Percentiles rank a stretch among this genome's conserved stretches.
These are phyloP conservation scores for Periconia sp. DNA, from an alignment of 2,329 filamentous ascomycete genomes.

Conservation along the genomic window DNA sequence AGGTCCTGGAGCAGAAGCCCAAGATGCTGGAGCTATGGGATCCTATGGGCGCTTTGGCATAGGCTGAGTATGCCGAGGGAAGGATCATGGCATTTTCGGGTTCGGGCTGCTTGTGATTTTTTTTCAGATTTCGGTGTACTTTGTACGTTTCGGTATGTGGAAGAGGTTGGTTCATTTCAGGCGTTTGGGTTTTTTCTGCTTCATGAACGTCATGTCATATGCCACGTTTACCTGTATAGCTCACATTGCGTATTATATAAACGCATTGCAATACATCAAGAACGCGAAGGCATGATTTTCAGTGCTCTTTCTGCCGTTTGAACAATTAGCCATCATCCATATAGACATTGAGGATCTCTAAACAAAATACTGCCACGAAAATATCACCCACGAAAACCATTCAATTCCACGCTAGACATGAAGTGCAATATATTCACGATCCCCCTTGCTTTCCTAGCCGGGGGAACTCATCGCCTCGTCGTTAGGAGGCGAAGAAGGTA, in stretches of 20 bases:
- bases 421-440: too few species aligned
- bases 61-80: not conserved
- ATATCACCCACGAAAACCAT: too few species aligned
- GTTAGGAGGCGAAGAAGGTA: too few species aligned
- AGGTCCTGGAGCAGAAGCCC: constrained; percentile 71
- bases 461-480: too few species aligned
- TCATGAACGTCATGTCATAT: not conserved
- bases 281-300: not conserved
- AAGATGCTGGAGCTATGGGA: constrained; percentile 69
- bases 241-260: not conserved
- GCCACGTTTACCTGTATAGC: not conserved
- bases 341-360: too few species aligned
- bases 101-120: not conserved
- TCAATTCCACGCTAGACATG: too few species aligned
- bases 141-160: not conserved
- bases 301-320: too few species aligned
- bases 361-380: too few species aligned
- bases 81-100: not conserved
- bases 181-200: not conserved
- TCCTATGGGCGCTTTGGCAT: constrained; percentile 73
- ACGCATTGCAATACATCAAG: not conserved
- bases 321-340: too few species aligned
- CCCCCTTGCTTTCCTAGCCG: too few species aligned
- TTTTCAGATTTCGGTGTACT: not conserved
- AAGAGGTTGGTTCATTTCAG: not conserved